Percentiles rank a stretch among this genome's conserved stretches.
phyloP scores from a whole-genome alignment of 106 monocot genomes.

The Dioscorea dumetorum region DNA sequence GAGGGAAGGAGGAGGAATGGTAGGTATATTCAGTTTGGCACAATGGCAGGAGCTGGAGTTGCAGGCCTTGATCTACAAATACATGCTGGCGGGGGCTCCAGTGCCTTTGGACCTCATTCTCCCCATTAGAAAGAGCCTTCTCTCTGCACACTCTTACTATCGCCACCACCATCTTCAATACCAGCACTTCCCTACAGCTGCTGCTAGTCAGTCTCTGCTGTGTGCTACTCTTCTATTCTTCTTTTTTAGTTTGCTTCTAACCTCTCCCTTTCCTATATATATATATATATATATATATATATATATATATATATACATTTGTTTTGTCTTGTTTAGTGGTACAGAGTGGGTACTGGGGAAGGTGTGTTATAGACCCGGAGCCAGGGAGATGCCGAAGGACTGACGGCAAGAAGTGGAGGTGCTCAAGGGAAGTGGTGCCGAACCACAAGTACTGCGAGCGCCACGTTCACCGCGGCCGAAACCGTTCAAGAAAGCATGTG shows the following conservation, averaged over 20 bases:
- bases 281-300: no score
- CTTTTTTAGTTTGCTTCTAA: not conserved
- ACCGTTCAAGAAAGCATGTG: constrained; percentile 71
- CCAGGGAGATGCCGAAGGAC: constrained; percentile 44
- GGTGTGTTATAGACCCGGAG: constrained; percentile 23
- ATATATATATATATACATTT: not conserved
- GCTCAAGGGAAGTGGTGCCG: constrained; percentile 22
- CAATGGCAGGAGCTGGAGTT: constrained; percentile 64
- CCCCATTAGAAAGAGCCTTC: constrained; percentile 28
- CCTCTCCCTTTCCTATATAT: no score
- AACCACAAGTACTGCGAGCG: constrained; percentile 55
- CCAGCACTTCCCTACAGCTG: constrained; percentile 17
- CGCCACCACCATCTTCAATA: constrained; percentile 12
- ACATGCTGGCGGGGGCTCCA: constrained; percentile 38
- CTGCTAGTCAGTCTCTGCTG: constrained; percentile 14
- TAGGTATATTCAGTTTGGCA: constrained; percentile 15
- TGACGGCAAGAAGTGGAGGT: constrained; percentile 43
- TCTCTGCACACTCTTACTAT: constrained; percentile 8
- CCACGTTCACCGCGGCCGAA: constrained; percentile 45
- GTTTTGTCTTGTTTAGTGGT: constrained; percentile 13
- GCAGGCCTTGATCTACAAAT: constrained; percentile 54
- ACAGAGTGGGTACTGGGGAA: constrained; percentile 32
- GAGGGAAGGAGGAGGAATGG: constrained; percentile 4
- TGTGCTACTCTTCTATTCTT: not conserved
- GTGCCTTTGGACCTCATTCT: constrained; percentile 39